Evolutionary conservation across 2,329 filamentous ascomycete species (phyloP).

Genomic region (Cordyceps fumosorosea): DNA sequence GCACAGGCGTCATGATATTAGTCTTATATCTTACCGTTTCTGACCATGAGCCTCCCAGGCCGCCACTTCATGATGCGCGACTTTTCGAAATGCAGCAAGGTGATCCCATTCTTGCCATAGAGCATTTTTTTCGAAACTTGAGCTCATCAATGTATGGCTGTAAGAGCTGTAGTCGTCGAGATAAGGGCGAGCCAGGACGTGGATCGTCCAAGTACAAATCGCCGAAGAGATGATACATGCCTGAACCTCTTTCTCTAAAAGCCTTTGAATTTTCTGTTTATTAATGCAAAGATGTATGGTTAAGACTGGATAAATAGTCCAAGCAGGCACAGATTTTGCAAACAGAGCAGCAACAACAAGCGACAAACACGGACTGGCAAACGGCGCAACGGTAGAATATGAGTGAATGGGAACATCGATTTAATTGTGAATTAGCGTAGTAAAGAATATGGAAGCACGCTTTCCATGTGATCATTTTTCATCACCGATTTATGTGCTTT

Average conservation of each 20-base stretch:
- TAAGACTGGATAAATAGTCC: no score
- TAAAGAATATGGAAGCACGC: background rate
- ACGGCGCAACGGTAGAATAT: background rate
- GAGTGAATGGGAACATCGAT: background rate
- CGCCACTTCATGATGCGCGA: no score
- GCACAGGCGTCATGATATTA: no score
- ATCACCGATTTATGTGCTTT: background rate
- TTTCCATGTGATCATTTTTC: background rate
- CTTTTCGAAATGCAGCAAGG: no score
- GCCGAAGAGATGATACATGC: background rate
- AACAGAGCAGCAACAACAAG: background rate
- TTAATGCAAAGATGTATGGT: background rate
- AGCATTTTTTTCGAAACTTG: no score
- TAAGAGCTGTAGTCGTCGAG: no score
- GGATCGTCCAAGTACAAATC: no score
- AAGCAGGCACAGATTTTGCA: background rate
- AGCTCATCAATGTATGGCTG: no score
- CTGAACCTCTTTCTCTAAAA: background rate
- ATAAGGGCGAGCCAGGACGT: no score
- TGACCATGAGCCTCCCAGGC: no score
- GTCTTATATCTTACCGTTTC: no score
- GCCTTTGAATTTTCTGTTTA: background rate
- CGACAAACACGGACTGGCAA: background rate
- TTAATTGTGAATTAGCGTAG: background rate
- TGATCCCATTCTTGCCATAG: no score